phyloP scores from a whole-genome alignment of 352 stramenopile species.

The Phytophthora fragariaefolia region DNA sequence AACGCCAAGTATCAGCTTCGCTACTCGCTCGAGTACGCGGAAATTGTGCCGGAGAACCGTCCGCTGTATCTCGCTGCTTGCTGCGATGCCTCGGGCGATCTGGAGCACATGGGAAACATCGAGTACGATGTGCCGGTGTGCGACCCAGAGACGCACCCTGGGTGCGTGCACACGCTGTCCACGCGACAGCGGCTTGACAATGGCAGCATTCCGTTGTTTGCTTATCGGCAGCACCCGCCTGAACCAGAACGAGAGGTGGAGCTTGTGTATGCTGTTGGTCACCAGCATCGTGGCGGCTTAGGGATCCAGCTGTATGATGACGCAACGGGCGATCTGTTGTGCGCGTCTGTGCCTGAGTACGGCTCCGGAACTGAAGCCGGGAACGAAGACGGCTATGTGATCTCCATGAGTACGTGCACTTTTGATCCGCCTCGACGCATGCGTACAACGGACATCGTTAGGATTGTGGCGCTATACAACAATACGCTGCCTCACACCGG shows the following conservation, averaged over 20 bases:
- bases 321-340: conserved; percentile 67
- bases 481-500: conserved; percentile 79
- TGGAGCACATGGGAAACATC: conserved; percentile 70
- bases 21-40: conserved; percentile 80
- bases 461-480: conserved; percentile 83
- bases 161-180: conserved; percentile 81
- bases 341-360: conserved; percentile 70
- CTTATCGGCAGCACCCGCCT: conserved; percentile 30
- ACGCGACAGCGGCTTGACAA: conserved; percentile 68
- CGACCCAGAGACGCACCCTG: conserved; percentile 66
- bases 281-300: conserved; percentile 77
- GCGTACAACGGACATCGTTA: conserved; percentile 71
- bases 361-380: conserved; percentile 59
- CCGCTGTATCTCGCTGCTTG: conserved; percentile 73
- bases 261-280: conserved; percentile 78
- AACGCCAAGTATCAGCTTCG: conserved; percentile 66
- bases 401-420: conserved; percentile 77
- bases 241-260: conserved; percentile 65
- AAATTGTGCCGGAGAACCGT: conserved; percentile 59
- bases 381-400: conserved; percentile 77
- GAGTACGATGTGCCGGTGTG: conserved; percentile 83
- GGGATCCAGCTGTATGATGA: conserved; percentile 83
- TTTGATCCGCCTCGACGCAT: conserved; percentile 78
- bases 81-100: conserved; percentile 71
- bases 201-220: conserved; percentile 32